Evolutionary conservation across 176 grass and related monocot genomes (phyloP).

Genomic region (Sorghum bicolor): Sorghum_bicolor_NCBIv3 NC_012870.2:67040501-67041000

Average conservation of each 20-base stretch:
- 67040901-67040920: not conserved
- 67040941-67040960: not conserved
- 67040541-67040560: not conserved
- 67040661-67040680: constrained; percentile 45
- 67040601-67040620: constrained; percentile 26
- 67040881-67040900: constrained; percentile 22
- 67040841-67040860: constrained; percentile 57
- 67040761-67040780: constrained; percentile 19
- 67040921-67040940: not conserved
- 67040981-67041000: not conserved
- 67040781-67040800: constrained; percentile 48
- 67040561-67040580: not conserved
- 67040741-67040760: not conserved
- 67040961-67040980: constrained; percentile 7
- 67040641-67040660: constrained; percentile 59
- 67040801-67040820: constrained; percentile 62
- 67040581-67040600: not conserved
- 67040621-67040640: constrained; percentile 53
- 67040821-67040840: constrained; percentile 62
- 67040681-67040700: constrained; percentile 54
- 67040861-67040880: constrained; percentile 15
- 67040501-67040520: constrained; percentile 16
- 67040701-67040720: constrained; percentile 14
- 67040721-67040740: not conserved
- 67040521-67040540: constrained; percentile 1